phyloP scores from a whole-genome alignment of 1,284 basidiomycete species.

The Takashimella tepidaria region DNA sequence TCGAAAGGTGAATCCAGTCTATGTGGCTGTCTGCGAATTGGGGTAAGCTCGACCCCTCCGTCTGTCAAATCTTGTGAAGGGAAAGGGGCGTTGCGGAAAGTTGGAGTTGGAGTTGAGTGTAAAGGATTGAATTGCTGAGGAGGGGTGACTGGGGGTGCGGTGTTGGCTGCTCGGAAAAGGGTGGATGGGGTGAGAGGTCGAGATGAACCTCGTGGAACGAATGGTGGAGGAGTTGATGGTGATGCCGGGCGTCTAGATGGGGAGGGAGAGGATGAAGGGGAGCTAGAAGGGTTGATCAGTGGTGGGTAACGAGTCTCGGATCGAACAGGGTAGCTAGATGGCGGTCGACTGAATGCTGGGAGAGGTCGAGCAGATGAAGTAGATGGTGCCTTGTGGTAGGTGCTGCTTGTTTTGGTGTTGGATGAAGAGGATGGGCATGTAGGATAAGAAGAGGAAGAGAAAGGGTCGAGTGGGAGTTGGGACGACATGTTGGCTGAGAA shows the following conservation, averaged over 20 bases:
- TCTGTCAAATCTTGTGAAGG: constrained; percentile 9
- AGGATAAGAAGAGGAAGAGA: too few relatives aligned
- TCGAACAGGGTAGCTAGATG: background rate
- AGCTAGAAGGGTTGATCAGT: background rate
- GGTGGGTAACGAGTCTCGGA: constrained; percentile 4
- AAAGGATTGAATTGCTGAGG: background rate
- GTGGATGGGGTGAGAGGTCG: constrained; percentile 6
- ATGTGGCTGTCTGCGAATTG: constrained; percentile 4
- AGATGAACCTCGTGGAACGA: background rate
- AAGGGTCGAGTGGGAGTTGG: too few relatives aligned
- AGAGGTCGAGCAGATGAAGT: background rate
- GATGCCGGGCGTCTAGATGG: background rate
- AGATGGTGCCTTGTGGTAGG: too few relatives aligned
- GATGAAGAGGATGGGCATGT: too few relatives aligned
- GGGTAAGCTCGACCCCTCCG: constrained; percentile 22
- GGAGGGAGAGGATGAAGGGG: background rate
- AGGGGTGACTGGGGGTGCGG: constrained; percentile 23
- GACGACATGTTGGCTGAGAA: too few relatives aligned
- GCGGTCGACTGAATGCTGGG: constrained; percentile 7
- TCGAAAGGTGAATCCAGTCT: constrained; percentile 30
- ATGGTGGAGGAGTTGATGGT: constrained; percentile 2
- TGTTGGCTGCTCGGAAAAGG: constrained; percentile 21
- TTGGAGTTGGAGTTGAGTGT: constrained; percentile 12
- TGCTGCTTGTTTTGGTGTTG: too few relatives aligned
- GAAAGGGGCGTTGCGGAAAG: constrained; percentile 17